Conservation (phyloP, 139 green algal genomes). For the Chlorella sp. region DNA sequence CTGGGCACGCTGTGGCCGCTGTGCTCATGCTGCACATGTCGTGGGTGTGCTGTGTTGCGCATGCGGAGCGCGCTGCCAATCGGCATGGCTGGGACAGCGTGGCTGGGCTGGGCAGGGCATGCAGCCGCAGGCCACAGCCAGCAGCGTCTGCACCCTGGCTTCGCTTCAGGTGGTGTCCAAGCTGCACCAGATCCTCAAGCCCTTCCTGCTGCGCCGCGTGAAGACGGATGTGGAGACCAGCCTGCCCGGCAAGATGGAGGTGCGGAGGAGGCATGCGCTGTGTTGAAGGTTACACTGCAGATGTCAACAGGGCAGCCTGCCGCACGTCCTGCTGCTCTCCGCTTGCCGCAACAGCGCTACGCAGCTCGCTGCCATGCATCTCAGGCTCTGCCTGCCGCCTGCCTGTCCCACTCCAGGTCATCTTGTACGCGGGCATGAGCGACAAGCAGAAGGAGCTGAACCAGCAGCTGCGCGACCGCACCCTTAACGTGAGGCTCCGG, state of each 20-base stretch:
- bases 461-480: slow-evolving; percentile 78
- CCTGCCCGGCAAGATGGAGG: slow-evolving; percentile 83
- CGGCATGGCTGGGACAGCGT: too few species aligned
- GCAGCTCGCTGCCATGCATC: too few species aligned
- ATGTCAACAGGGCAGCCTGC: too few species aligned
- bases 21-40: too few species aligned
- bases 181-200: slow-evolving; percentile 92
- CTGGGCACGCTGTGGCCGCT: neutral
- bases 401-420: slow-evolving; percentile 62
- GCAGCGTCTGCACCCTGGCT: too few species aligned
- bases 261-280: neutral
- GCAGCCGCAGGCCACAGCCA: too few species aligned
- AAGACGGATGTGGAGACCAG: slow-evolving; percentile 90
- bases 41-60: neutral
- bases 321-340: too few species aligned
- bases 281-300: too few species aligned
- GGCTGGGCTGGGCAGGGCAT: too few species aligned
- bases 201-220: slow-evolving; percentile 92
- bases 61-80: too few species aligned
- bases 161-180: slow-evolving; percentile 72
- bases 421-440: slow-evolving; percentile 91
- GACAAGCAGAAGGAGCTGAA: slow-evolving; percentile 83
- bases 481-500: slow-evolving; percentile 64
- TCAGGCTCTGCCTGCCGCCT: neutral
- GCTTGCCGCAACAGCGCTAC: too few species aligned